A percentile compares a stretch with the other conserved stretches of the same genome.
These are phyloP conservation scores for Chlorophyllum brunneum DNA, from an alignment of 768 basidiomycete genomes.

Conservation along the genomic window DNA sequence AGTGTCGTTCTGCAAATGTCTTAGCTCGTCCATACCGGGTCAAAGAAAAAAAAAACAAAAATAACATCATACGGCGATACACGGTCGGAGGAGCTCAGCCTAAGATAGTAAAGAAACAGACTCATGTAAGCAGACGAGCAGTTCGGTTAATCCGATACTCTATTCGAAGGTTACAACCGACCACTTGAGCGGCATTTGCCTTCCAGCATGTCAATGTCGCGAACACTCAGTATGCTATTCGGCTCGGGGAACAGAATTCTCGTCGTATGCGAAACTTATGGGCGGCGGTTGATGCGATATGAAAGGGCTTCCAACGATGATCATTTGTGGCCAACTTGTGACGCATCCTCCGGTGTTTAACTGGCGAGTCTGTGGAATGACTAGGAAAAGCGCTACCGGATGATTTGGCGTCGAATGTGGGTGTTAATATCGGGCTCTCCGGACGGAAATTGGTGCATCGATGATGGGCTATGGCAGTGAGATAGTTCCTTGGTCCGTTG, in stretches of 20 bases:
- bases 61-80: not conserved
- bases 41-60: not conserved
- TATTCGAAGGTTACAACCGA: not conserved
- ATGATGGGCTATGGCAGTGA: no score
- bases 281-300: constrained; percentile 3
- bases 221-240: no score
- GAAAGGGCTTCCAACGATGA: not conserved
- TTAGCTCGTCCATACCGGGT: not conserved
- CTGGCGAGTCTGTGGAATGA: no score
- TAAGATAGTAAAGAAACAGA: not conserved
- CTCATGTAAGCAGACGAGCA: not conserved
- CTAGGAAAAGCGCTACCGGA: no score
- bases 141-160: not conserved
- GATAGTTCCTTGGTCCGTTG: no score
- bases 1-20: not conserved
- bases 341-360: not conserved
- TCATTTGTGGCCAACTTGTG: not conserved
- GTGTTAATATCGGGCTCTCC: constrained; percentile 1
- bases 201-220: no score
- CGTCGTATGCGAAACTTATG: no score
- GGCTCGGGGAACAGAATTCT: no score
- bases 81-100: not conserved
- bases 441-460: no score
- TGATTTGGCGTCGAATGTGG: no score
- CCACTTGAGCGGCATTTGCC: not conserved